These are phyloP conservation scores for Pseudogymnoascus sp. DNA, from an alignment of 2,329 filamentous ascomycete genomes.

Conservation along the genomic window DNA sequence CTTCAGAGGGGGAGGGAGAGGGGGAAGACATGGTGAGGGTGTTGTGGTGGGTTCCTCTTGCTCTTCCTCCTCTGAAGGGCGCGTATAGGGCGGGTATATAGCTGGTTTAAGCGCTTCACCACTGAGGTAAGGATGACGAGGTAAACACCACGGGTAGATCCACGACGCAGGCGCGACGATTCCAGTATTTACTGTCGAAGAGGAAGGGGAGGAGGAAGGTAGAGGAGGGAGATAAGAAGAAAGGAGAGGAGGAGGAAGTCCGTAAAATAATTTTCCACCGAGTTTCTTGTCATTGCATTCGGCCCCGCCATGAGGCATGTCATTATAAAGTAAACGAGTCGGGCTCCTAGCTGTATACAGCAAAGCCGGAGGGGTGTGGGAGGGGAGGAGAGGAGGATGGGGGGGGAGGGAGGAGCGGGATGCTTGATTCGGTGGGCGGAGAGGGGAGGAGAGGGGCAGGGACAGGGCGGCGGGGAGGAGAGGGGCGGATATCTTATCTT, in stretches of 20 bases:
- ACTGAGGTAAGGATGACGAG: neutral
- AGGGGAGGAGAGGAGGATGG: neutral
- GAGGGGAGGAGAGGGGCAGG: neutral
- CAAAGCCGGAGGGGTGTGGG: neutral
- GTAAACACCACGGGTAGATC: neutral
- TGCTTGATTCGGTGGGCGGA: neutral
- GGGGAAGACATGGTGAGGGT: slow-evolving; percentile 37
- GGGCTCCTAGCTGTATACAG: neutral
- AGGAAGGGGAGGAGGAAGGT: neutral
- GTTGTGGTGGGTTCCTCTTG: neutral
- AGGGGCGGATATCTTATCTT: slow-evolving; percentile 4
- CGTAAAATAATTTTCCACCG: neutral
- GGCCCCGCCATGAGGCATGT: neutral
- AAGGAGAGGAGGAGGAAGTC: neutral
- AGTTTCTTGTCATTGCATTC: neutral
- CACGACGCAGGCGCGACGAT: neutral
- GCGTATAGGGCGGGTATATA: neutral
- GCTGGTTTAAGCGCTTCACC: neutral
- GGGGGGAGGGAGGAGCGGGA: neutral
- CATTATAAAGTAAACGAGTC: neutral
- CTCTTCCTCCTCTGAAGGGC: neutral
- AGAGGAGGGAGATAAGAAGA: neutral
- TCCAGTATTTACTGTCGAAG: neutral
- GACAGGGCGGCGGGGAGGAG: neutral
- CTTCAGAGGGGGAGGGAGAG: slow-evolving; percentile 48